Percentiles rank a stretch among this genome's conserved stretches.
Evolutionary conservation across 2,329 filamentous ascomycete species (phyloP).

Genomic region (Arachnomyces sp.): DNA sequence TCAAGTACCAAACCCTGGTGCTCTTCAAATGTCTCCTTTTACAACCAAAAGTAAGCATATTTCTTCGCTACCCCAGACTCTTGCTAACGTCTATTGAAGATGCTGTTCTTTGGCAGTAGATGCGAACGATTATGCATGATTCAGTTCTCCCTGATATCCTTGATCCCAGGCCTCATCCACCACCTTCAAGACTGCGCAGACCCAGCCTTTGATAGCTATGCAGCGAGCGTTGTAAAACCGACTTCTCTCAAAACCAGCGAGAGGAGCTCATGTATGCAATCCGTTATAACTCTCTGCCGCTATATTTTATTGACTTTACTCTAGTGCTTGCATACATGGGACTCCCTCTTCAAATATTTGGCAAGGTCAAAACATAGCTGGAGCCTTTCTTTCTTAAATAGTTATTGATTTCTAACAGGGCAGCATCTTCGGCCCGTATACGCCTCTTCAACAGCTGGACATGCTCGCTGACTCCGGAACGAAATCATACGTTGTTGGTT

Average conservation of each 20-base stretch:
- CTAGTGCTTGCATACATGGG: conserved; percentile 85
- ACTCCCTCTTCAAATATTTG: conserved; percentile 87
- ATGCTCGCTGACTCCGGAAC: conserved; percentile 87
- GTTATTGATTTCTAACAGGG: conserved; percentile 61
- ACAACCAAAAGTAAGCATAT: conserved; percentile 71
- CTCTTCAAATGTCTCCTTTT: conserved; percentile 88
- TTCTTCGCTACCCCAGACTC: not conserved
- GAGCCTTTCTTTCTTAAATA: not conserved
- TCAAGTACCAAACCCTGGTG: conserved; percentile 88
- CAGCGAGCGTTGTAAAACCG: conserved; percentile 64
- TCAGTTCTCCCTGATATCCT: conserved; percentile 90
- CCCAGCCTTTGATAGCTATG: conserved; percentile 80
- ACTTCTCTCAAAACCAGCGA: conserved; percentile 89
- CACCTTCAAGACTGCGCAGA: conserved; percentile 93
- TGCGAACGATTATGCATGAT: conserved; percentile 97
- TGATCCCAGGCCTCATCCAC: conserved; percentile 86
- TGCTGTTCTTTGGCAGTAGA: conserved; percentile 96
- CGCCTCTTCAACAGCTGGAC: conserved; percentile 90
- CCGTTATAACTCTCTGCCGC: conserved; percentile 16
- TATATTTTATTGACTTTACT: not conserved
- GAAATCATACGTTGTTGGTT: conserved; percentile 95
- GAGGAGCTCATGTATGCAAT: conserved; percentile 68
- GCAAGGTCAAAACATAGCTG: conserved; percentile 53
- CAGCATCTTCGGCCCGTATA: conserved; percentile 92
- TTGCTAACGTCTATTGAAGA: conserved; percentile 47